Conservation (phyloP, 2,329 filamentous ascomycete genomes). For the Xylaria sp. region DNA sequence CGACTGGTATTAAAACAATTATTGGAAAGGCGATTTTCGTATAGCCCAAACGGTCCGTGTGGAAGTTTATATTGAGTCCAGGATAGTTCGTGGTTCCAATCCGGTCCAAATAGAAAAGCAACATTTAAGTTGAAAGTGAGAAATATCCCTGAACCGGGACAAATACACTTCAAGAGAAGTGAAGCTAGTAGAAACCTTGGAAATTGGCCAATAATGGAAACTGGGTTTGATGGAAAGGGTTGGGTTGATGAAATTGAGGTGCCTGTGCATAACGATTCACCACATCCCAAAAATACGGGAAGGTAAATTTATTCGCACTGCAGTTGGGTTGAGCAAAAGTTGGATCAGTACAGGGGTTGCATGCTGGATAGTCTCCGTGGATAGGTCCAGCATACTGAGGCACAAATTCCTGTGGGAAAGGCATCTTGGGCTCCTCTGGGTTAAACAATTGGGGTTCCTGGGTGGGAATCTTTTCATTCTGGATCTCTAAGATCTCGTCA, state of each 20-base stretch:
- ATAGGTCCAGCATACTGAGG: slow-evolving; percentile 57
- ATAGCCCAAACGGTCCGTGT: slow-evolving; percentile 21
- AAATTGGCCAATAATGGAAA: slow-evolving; percentile 63
- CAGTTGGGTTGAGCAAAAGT: slow-evolving; percentile 50
- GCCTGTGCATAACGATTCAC: slow-evolving; percentile 64
- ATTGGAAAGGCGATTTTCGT: slow-evolving; percentile 35
- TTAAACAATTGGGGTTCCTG: slow-evolving; percentile 60
- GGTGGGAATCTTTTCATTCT: slow-evolving; percentile 56
- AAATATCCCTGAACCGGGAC: slow-evolving; percentile 28
- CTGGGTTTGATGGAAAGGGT: slow-evolving; percentile 65
- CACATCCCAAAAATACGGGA: slow-evolving; percentile 63
- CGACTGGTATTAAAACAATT: slow-evolving; percentile 40
- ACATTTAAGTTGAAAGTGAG: slow-evolving; percentile 12
- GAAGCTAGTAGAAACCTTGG: slow-evolving; percentile 62
- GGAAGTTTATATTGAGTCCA: slow-evolving; percentile 18
- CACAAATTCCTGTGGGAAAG: slow-evolving; percentile 61
- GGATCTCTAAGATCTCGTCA: slow-evolving; percentile 57
- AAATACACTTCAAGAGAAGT: slow-evolving; percentile 35
- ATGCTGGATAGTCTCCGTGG: slow-evolving; percentile 49
- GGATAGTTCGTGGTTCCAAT: slow-evolving; percentile 31
- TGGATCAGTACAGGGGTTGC: slow-evolving; percentile 51
- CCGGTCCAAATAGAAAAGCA: slow-evolving; percentile 12
- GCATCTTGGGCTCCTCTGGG: slow-evolving; percentile 57
- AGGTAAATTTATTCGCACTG: slow-evolving; percentile 59
- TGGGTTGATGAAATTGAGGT: slow-evolving; percentile 60